Percentiles rank a stretch among this genome's conserved stretches.
phyloP scores from a whole-genome alignment of 768 basidiomycete species.

The Xerocomellus chrysenteron region DNA sequence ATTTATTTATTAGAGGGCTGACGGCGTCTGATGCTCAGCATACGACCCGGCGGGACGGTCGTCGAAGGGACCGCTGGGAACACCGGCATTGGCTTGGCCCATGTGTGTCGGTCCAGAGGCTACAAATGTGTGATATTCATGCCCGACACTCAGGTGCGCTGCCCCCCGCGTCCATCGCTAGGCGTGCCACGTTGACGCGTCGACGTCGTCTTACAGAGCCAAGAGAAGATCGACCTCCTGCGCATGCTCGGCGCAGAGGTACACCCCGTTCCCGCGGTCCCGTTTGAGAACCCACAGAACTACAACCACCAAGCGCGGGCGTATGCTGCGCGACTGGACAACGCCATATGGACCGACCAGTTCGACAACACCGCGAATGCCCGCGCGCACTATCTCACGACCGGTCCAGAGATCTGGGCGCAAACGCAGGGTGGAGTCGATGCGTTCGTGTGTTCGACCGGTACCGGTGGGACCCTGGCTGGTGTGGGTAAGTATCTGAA shows the following conservation, averaged over 20 bases:
- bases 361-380: slow-evolving; percentile 97
- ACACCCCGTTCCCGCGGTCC: slow-evolving; percentile 92
- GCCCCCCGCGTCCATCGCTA: neutral
- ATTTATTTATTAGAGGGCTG: neutral
- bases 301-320: slow-evolving; percentile 98
- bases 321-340: slow-evolving; percentile 68
- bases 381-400: slow-evolving; percentile 80
- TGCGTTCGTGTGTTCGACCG: slow-evolving; percentile 93
- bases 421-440: slow-evolving; percentile 79
- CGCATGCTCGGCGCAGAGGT: slow-evolving; percentile 98
- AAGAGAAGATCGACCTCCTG: slow-evolving; percentile 97
- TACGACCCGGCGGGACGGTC: slow-evolving; percentile 92
- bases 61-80: slow-evolving; percentile 99
- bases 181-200: neutral
- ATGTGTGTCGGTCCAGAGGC: slow-evolving; percentile 88
- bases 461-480: slow-evolving; percentile 94
- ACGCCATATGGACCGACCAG: slow-evolving; percentile 96
- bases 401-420: slow-evolving; percentile 96
- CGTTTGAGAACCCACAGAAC: slow-evolving; percentile 92
- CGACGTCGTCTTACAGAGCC: slow-evolving; percentile 56
- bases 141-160: slow-evolving; percentile 83
- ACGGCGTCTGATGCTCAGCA: slow-evolving; percentile 37
- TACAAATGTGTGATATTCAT: slow-evolving; percentile 99
- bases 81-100: slow-evolving; percentile 94
- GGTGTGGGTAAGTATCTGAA: slow-evolving; percentile 83